Evolutionary conservation across 371 early-diverging fungal species (phyloP), one percentile per base, ranked within the genome.

Genomic region (Mortierella sp.): DNA sequence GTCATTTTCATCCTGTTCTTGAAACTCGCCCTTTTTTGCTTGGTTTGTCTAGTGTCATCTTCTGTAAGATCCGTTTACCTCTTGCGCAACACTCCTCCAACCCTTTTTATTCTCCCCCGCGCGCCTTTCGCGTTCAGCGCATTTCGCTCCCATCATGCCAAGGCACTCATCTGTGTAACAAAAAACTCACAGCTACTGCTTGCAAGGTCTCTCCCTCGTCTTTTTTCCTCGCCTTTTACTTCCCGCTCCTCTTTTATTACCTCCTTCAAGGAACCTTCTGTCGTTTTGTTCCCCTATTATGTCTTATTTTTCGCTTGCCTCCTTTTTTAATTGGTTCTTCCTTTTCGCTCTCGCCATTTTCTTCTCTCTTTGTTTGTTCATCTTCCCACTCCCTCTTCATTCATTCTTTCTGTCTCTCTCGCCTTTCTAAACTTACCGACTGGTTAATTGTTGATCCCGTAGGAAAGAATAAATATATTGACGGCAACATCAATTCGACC

Each of bases 361-460:
- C 64, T 31, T 31, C 55, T 55, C 55, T 6, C 55, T 31, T 64
- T 14, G 31, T 37, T 13, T 28, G 48, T 13, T 46, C 13, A 59
- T 16, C 19, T 31, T 28, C 16, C 57, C 19, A 2, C 16, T 59
- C 61, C 16, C 9, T 46, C 13, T 28, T 16, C 19, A 14, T 28
- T 19, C 16, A 5, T 16, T 31, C 61, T 4, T 31, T 14, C 28
- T 10, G 16, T 14, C 34, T 59, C 16, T 4, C 13, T 16, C 28
- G 1, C 11, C 31, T 37, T 64, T 37, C 19, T 31, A 34, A 64
- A 34, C 21, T 31, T 59, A 59, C 59, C 19, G 8, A 64, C 34
- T 64, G 64, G 64, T 61, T 37, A 61, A 61, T 34, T 61, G 61
- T 37, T 61, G 37, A 61, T 64, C 64, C 37, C 37, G 10, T 28